Evolutionary conservation across 179 eudicot species (phyloP).

Genomic region (Beta corolliflora): DNA sequence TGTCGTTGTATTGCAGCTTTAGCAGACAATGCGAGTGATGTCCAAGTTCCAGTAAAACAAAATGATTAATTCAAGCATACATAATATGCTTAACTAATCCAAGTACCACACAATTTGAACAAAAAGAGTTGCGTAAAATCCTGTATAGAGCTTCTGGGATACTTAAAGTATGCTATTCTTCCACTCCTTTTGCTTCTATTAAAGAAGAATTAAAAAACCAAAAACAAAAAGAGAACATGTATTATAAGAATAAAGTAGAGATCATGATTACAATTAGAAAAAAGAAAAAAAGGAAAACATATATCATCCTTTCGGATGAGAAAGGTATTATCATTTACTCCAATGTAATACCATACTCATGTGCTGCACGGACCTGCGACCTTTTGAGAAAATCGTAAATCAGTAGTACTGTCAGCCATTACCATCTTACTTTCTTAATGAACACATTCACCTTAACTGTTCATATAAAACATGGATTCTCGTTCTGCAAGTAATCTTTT

Average conservation of each 20-base stretch:
- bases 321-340: not conserved
- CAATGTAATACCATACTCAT: not conserved
- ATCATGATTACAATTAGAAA: no score
- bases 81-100: not conserved
- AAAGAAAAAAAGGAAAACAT: not conserved
- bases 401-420: not conserved
- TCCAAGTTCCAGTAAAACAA: not conserved
- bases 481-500: not conserved
- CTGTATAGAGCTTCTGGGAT: not conserved
- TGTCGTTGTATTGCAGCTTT: not conserved
- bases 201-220: no score
- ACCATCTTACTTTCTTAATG: not conserved
- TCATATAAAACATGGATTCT: not conserved
- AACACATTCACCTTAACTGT: not conserved
- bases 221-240: no score
- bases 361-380: no score
- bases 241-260: no score
- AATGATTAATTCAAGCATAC: conserved; percentile 4
- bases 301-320: not conserved
- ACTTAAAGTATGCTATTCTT: not conserved
- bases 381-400: not conserved
- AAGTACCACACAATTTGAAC: not conserved
- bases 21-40: not conserved
- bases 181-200: not conserved
- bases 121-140: not conserved